Base-by-base conservation (phyloP, 2,329 filamentous ascomycete species). In the Nakataea oryzae region DNA sequence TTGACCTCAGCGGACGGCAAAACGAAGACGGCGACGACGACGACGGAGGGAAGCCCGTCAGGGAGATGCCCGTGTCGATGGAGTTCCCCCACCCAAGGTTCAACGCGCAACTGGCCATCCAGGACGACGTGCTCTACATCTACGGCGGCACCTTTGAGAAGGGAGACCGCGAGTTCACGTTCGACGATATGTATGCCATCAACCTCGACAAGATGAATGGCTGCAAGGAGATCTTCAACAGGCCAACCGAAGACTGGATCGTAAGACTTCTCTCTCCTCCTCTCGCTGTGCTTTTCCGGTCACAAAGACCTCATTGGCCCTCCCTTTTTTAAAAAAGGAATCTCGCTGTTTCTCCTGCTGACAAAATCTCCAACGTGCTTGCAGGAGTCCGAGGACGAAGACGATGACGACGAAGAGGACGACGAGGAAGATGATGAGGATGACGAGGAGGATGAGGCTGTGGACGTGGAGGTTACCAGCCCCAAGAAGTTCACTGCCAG, bases 131-230 rank as follows among this genome's bases (percentile, higher is more conserved):
- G 11, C 81, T 97, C 1, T 99, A 93, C 75, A 91, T 97, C 61
- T 97, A 96, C 70, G 93, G 95, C 32, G 95, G 95, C 24, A 99
- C 93, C 0, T 97, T 89, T 69, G 95, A 99, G 72, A 95, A 96
- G 72, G 93, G 91, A 24, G 95, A 99, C 69, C 84, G 91, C 27
- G 95, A 99, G 74, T 96, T 90, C 70, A 97, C 93, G 0, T 96
- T 97, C 74, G 93, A 97, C 68, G 95, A 99, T 69, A 80, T 99
- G 74, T 96, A 96, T 75, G 88, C 91, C 2, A 86, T 97, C 64
- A 92, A 99, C 70, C 80, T 99, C n/a, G 93, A 89, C 64, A 97
- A 96, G 74, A 81, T 99, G 64, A 92, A 97, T 68, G 95, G 95
- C 3, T 93, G 95, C 66, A 93, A 92, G 72, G 89, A 97, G 74